Evolutionary conservation across 2,329 filamentous ascomycete species (phyloP), one percentile per base, ranked within the genome.

Genomic region (Paradendryphiella salina): DNA sequence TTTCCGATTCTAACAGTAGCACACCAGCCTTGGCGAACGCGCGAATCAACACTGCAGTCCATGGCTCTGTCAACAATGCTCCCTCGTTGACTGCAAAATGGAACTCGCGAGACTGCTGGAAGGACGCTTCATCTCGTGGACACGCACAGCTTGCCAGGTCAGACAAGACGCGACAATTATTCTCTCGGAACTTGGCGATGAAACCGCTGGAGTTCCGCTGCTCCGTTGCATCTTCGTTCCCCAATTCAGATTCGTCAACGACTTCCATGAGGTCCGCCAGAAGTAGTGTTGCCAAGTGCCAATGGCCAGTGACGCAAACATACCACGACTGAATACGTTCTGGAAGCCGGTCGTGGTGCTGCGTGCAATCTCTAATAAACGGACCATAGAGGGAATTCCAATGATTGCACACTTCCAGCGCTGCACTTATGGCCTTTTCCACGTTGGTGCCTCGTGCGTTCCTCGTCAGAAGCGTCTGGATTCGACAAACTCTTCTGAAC

Each of bases 291-390:
- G 77, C 82, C 3, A 84, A 76, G 55, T 84, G 80, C 78, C 82
- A 85, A 56, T 85, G 83, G 0, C 79, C 80, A 0, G 77, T 73
- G 18, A 85, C 75, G 44, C 82, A 79, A 11, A 83, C 76, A 52
- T 83, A 84, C 82, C 82, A 85, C 34, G 81, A 82, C 59, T 82
- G 81, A 4, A 85, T 76, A 11, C 79, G 79, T 9, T 77, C 61
- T 1, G 81, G 80, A 0, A 85, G 74, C 0, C 66, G 60, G 26
- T 79, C 73, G 51, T 82, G 81, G 51, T 80, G 68, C 2, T 74
- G 67, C 10, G 82, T 70, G 32, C 82, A 77, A 50, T 82, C 80
- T 13, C 73, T 64, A 59, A 83, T 80, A 56, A 85, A 81, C 0
- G 72, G 73, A 1, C 76, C 76, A 54, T 83, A 82, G 0, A 76